Conservation (phyloP, 148 eudicot species). For the Persicaria tinctoria region DNA sequence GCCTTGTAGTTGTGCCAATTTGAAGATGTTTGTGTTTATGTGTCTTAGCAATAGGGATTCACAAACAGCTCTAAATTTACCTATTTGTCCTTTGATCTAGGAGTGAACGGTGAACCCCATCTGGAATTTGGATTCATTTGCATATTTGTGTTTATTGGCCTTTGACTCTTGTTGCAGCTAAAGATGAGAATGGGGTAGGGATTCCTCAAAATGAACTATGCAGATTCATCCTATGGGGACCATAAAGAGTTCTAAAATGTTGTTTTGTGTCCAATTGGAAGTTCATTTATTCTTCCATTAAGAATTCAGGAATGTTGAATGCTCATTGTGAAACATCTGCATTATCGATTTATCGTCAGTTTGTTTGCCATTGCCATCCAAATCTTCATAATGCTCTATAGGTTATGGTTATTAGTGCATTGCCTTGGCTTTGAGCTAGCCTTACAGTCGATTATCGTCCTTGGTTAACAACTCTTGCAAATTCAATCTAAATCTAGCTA, state of each 20-base stretch:
- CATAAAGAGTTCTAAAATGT: not conserved
- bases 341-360: not conserved
- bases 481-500: not conserved
- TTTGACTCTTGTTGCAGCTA: constrained; percentile 19
- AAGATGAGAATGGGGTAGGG: not conserved
- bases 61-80: not conserved
- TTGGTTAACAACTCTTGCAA: not conserved
- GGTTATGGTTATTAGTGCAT: not conserved
- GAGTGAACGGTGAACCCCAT: not conserved
- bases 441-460: too few species aligned
- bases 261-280: not conserved
- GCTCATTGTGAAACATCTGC: not conserved
- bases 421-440: not conserved
- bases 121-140: not conserved
- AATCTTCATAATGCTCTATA: not conserved
- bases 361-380: not conserved
- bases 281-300: not conserved
- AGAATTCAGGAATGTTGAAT: not conserved
- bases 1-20: not conserved
- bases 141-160: constrained; percentile 7
- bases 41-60: not conserved
- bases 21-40: constrained; percentile 4
- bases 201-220: not conserved
- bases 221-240: too few species aligned
- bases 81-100: not conserved